Percentiles rank a stretch among this genome's conserved stretches.
Conservation (phyloP, 2,329 filamentous ascomycete species). For the Colletotrichum siamense region DNA sequence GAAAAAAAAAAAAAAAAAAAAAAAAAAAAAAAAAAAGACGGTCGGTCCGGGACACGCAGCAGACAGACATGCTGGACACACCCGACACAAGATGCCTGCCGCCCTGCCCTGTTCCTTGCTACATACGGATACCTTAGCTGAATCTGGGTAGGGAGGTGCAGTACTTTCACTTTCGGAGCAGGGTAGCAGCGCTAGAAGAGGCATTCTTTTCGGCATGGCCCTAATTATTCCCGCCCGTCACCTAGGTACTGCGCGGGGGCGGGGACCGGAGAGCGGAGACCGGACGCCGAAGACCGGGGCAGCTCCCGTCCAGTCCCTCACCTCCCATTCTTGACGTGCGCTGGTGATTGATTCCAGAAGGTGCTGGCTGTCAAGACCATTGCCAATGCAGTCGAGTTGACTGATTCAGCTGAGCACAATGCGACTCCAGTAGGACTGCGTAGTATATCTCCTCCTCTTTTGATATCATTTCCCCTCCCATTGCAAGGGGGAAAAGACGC, state of each 20-base stretch:
- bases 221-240: not conserved
- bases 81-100: not conserved
- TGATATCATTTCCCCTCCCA: too few relatives aligned
- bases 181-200: not conserved
- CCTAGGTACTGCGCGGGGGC: not conserved
- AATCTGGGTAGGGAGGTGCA: not conserved
- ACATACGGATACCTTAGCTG: not conserved
- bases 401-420: not conserved
- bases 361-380: not conserved
- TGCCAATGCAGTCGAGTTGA: not conserved
- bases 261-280: not conserved
- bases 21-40: not conserved
- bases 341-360: not conserved
- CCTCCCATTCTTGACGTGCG: not conserved
- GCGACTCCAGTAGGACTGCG: not conserved
- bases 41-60: not conserved
- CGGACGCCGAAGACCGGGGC: not conserved
- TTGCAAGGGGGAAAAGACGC: not conserved
- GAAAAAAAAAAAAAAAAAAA: not conserved
- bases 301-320: not conserved
- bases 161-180: not conserved
- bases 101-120: not conserved
- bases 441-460: not conserved
- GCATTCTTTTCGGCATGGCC: not conserved
- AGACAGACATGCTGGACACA: not conserved